Percentiles rank a stretch among this genome's conserved stretches.
Conservation (phyloP, 345 rosid species). For the Salix caprea region DNA sequence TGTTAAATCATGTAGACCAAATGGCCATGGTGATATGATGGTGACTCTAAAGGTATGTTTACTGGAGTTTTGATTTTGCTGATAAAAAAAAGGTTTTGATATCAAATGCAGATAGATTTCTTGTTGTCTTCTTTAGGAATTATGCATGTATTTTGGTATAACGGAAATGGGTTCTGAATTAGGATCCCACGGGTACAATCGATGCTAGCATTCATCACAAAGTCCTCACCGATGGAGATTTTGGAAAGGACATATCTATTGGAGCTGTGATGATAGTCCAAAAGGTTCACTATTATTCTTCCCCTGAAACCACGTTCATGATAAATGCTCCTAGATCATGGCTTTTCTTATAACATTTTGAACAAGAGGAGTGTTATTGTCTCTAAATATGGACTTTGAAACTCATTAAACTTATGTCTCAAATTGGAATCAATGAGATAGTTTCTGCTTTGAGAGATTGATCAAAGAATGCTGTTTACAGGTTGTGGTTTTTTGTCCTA, state of each 20-base stretch:
- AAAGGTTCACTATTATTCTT: slow-evolving; percentile 42
- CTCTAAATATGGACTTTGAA: not conserved
- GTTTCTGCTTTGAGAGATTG: slow-evolving; percentile 10
- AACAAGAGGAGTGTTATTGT: not conserved
- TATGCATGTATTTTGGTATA: not conserved
- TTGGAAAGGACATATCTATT: slow-evolving; percentile 56
- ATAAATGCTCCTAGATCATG: not conserved
- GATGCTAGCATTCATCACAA: slow-evolving; percentile 70
- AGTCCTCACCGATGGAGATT: slow-evolving; percentile 49
- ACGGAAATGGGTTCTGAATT: slow-evolving; percentile 12
- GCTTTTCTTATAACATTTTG: not conserved
- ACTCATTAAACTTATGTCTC: not conserved
- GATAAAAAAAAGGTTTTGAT: no score
- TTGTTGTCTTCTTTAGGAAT: slow-evolving; percentile 1
- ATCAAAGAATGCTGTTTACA: slow-evolving; percentile 30
- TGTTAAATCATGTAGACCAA: slow-evolving; percentile 59
- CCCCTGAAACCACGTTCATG: not conserved
- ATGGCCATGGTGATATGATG: slow-evolving; percentile 80
- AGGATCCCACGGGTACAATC: slow-evolving; percentile 80
- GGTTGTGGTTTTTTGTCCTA: slow-evolving; percentile 74
- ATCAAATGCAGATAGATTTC: not conserved
- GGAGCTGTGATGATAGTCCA: slow-evolving; percentile 68
- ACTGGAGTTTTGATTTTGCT: not conserved
- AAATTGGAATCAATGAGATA: not conserved
- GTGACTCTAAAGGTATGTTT: slow-evolving; percentile 71